Base-by-base conservation (phyloP, 768 basidiomycete species). In the Termitomyces sp. region DNA sequence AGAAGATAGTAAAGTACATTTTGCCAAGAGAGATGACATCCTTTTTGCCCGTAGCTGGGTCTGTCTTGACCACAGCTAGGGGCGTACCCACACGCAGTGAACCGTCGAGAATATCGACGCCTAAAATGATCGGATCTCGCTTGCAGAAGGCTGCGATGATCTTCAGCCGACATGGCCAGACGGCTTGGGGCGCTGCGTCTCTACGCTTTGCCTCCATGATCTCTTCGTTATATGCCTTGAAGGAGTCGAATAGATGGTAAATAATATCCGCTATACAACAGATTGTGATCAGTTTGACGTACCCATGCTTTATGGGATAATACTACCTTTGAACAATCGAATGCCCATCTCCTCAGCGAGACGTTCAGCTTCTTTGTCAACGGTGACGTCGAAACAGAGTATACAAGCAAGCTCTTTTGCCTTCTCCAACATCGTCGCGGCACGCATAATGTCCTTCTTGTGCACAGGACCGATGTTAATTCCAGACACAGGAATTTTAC, bases 391-490 rank as follows among this genome's bases (percentile, higher is more conserved):
- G 75, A 99, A 99, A 69, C 93, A 95, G 58, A 99, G 86, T 60
- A 98, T 89, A 66, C 92, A 91, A 5, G 96, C 94, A 33, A 95
- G 83, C 68, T 98, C 96, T 69, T 92, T 94, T 12, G 94, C 94
- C 70, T 87, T 92, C 75, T 98, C 96, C 67, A 98, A 73, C 95
- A 98, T 98, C 4, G 88, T 90, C 36, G 90, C 88, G 42, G 90
- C 77, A 51, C 93, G 88, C 86, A 94, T 95, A 60, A 99, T 80
- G 67, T 98, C 94, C 70, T 86, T 92, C 77, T 94, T 95, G 77
- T 94, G 89, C 16, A 99, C 91, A 8, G 96, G 95, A 12, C 97
- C 97, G 60, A 99, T 97, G 72, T 96, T 96, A 74, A 98, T 96
- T 18, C 92, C 92, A 10, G 92, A 92, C 2, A 99, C 96, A 1